Evolutionary conservation across 2,329 filamentous ascomycete genomes (phyloP), one percentile per base, ranked within the genome.

Genomic region (Trichophyton schoenleinii): DNA sequence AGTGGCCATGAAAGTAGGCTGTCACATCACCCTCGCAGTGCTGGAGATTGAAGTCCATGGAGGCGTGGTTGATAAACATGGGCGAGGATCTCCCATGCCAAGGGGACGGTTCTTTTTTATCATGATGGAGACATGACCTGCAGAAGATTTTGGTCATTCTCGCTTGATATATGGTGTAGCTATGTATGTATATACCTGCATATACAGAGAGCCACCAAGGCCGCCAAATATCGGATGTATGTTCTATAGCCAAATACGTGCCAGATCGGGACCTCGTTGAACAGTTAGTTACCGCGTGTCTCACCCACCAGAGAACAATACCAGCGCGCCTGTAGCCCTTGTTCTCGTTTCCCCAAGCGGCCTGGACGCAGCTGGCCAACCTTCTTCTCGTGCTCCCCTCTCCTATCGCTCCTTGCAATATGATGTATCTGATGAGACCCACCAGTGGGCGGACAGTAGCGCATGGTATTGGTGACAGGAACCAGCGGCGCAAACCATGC

Each of bases 371-470:
- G 20, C 46, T 8, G 20, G 11, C 20, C 46, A 49, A 49, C 46
- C 20, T 49, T 49, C 9, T 49, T 49, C 8, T 49, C 44, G 3
- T 28, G 8, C 9, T 28, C 22, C 25, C 20, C 7, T 49, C 11
- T 49, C 25, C 20, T 9, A 15, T 4, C 8, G 20, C 20, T 13
- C 22, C 13, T 22, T 3, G 6, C 49, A 36, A 55, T 55, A 55
- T 55, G 49, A 55, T 34, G 49, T 55, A 55, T 55, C 49, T 36
- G 25, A 55, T 55, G 34, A 28, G 49, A 9, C 49, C 49, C 49
- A 55, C 49, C 31, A 18, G 49, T 13, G 8, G 49, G 15, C 13
- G 25, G 28, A 34, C 31, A n/a, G 13, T 25, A 55, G 34, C 11
- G n/a, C 6, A 34, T 55, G 25, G 31, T 34, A 18, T 55, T 55